Evolutionary conservation across 2,329 filamentous ascomycete species (phyloP).

Genomic region (Coniella lustricola): DNA sequence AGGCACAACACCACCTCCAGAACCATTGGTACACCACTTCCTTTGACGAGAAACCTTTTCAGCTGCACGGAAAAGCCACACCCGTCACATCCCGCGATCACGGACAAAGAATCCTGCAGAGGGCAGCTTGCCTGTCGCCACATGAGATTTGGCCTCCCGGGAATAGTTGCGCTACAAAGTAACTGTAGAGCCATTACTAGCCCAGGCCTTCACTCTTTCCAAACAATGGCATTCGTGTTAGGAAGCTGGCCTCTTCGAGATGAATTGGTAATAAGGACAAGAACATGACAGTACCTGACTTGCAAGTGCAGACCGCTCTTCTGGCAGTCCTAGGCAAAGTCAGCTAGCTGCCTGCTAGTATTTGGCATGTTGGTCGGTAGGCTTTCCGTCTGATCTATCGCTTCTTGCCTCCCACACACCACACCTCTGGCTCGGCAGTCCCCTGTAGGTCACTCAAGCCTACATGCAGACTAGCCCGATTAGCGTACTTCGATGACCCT

Average conservation of each 20-base stretch:
- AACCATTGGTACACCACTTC: neutral
- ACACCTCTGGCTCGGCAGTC: neutral
- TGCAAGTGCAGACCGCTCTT: neutral
- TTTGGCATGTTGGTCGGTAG: too few relatives aligned
- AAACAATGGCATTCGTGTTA: too few relatives aligned
- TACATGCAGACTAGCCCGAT: neutral
- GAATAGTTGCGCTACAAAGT: neutral
- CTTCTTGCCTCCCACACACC: too few relatives aligned
- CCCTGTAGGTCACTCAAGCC: neutral
- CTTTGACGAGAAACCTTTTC: neutral
- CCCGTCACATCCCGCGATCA: conserved; percentile 2
- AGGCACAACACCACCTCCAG: neutral
- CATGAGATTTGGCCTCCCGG: neutral
- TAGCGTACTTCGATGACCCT: neutral
- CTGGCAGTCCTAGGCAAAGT: neutral
- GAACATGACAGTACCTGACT: too few relatives aligned
- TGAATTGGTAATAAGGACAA: too few relatives aligned
- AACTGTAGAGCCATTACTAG: neutral
- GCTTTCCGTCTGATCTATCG: too few relatives aligned
- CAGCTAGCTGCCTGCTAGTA: neutral
- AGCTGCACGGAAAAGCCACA: conserved; percentile 6
- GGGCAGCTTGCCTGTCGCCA: neutral
- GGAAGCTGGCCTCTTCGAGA: too few relatives aligned
- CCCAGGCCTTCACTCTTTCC: too few relatives aligned
- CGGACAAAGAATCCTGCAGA: neutral